Evolutionary conservation across 2,329 filamentous ascomycete genomes (phyloP), one percentile per base, ranked within the genome.

Genomic region (Epichloe glyceriae): DNA sequence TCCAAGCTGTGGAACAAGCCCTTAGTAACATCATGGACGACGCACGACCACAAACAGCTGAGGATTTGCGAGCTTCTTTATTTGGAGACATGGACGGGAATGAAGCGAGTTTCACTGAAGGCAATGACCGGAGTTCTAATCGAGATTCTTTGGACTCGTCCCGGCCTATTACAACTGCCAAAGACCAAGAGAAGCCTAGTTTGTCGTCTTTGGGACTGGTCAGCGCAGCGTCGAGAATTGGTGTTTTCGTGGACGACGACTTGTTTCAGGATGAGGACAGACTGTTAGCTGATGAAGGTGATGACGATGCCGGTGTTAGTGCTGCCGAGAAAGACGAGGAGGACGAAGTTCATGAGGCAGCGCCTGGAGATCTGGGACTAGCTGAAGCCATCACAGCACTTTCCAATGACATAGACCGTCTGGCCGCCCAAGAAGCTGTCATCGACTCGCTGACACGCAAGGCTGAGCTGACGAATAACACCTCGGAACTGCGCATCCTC

Each of bases 391-490:
- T 98, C 56, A 83, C 87, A 42, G 83, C 79, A 2, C 75, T 98
- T n/a, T 88, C 85, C 0, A 82, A 84, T 47, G 90, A 97, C 56
- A 95, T 98, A 55, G 89, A 96, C 60, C 87, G 89, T 56, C 75
- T 98, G 17, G 77, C 79, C 10, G 82, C 89, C 3, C 93, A 98
- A 67, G 88, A 96, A 58, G 85, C 86, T 2, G 87, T 98, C 17
- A 82, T 98, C 17, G 88, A 96, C 59, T 94, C 91, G 1, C 70
- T 98, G 52, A 93, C 88, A 3, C 82, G 86, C 52, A 98, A 98
- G 68, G 93, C 94, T 0, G 93, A 98, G 64, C 72, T 98, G 49
- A 98, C 93, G 2, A 98, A 98, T 64, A 98, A 98, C 62, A 89
- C 85, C 14, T 88, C 91, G 2, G 93, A 98, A 65, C 67, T 98